phyloP scores from a whole-genome alignment of 2,329 filamentous ascomycete species.

The Fusarium sp. region DNA sequence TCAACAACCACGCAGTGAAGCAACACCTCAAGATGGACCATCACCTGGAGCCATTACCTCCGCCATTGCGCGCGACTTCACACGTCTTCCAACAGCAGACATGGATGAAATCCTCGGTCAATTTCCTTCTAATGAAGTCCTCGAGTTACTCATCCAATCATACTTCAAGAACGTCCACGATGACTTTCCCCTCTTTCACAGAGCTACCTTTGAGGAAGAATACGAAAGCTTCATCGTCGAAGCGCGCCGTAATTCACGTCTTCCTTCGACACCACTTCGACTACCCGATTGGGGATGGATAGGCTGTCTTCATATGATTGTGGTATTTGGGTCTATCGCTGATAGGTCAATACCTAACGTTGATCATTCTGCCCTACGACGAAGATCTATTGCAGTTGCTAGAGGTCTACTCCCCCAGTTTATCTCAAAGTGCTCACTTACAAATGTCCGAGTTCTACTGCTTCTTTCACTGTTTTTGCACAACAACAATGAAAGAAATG shows the following conservation, averaged over 20 bases:
- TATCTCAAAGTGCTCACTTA: slow-evolving; percentile 34
- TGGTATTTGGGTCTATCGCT: slow-evolving; percentile 51
- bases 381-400: slow-evolving; percentile 21
- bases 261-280: slow-evolving; percentile 8
- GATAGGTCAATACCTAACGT: slow-evolving; percentile 39
- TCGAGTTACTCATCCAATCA: slow-evolving; percentile 49
- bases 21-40: slow-evolving; percentile 26
- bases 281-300: slow-evolving; percentile 51
- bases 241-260: slow-evolving; percentile 9
- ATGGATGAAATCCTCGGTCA: slow-evolving; percentile 47
- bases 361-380: slow-evolving; percentile 45
- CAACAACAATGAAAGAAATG: slow-evolving; percentile 55
- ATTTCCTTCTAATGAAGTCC: slow-evolving; percentile 42
- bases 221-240: slow-evolving; percentile 48
- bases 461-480: slow-evolving; percentile 50
- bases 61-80: slow-evolving; percentile 46
- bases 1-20: neutral
- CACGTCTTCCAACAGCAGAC: slow-evolving; percentile 38
- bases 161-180: slow-evolving; percentile 53
- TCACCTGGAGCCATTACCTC: slow-evolving; percentile 46
- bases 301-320: slow-evolving; percentile 53
- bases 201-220: slow-evolving; percentile 51
- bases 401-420: slow-evolving; percentile 28
- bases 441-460: slow-evolving; percentile 25
- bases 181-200: slow-evolving; percentile 53